phyloP scores from a whole-genome alignment of 1,284 basidiomycete genomes.

The Ganoderma boninense region DNA sequence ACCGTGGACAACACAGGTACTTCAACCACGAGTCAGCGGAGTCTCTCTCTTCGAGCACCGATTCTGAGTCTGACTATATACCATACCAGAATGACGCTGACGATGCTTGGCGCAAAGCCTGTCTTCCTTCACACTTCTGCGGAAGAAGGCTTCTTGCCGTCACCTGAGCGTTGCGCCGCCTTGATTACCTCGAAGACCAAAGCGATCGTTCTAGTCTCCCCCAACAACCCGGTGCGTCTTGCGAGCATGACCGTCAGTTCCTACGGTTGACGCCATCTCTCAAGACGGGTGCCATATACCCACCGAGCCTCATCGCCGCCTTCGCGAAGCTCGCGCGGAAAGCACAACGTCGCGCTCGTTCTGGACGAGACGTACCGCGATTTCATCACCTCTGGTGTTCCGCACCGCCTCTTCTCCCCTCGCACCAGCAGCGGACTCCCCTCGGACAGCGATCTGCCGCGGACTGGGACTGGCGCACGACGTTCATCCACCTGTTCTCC shows the following conservation, averaged over 20 bases:
- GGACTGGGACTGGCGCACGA: slow-evolving; percentile 64
- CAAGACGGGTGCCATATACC: slow-evolving; percentile 86
- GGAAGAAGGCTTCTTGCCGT: slow-evolving; percentile 68
- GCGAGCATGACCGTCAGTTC: slow-evolving; percentile 29
- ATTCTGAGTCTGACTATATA: neutral
- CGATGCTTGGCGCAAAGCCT: slow-evolving; percentile 69
- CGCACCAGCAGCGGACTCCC: neutral
- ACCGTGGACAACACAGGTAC: slow-evolving; percentile 55
- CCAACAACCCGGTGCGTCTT: slow-evolving; percentile 72
- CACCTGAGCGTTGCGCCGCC: slow-evolving; percentile 52
- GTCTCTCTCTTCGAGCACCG: neutral
- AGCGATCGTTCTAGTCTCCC: slow-evolving; percentile 80
- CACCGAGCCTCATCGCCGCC: slow-evolving; percentile 63
- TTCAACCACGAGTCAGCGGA: slow-evolving; percentile 73
- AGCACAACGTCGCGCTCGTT: slow-evolving; percentile 74
- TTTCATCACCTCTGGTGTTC: slow-evolving; percentile 66
- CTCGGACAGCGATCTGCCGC: slow-evolving; percentile 7
- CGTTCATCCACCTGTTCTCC: slow-evolving; percentile 79
- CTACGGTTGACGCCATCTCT: neutral
- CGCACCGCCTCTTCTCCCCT: slow-evolving; percentile 62
- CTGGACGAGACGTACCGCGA: slow-evolving; percentile 93
- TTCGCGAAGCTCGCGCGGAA: slow-evolving; percentile 72
- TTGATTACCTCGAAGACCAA: slow-evolving; percentile 68
- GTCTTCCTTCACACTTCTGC: slow-evolving; percentile 69
- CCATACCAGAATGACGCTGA: slow-evolving; percentile 74